phyloP scores from a whole-genome alignment of 345 rosid species.

The Brassica rapa region DNA sequence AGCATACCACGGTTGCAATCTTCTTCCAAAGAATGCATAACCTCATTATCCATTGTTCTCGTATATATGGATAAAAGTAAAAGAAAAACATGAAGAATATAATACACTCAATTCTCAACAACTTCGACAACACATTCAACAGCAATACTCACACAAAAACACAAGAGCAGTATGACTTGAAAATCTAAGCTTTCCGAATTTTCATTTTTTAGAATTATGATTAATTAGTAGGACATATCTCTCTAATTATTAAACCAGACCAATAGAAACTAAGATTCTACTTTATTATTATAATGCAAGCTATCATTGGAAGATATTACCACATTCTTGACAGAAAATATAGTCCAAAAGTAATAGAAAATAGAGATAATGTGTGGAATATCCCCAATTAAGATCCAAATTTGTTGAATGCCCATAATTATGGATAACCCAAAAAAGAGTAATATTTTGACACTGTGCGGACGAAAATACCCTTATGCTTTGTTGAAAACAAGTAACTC shows the following conservation, averaged over 20 bases:
- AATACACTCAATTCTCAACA: not conserved
- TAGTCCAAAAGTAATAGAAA: not conserved
- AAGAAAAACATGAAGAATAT: not conserved
- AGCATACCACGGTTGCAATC: not conserved
- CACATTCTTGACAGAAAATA: not conserved
- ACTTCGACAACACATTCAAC: not conserved
- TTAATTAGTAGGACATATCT: not conserved
- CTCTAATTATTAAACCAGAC: not conserved
- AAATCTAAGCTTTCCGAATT: not conserved
- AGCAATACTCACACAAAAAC: not conserved
- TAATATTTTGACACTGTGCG: too few relatives aligned
- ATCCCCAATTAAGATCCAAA: too few relatives aligned
- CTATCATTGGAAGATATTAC: not conserved
- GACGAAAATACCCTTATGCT: too few relatives aligned
- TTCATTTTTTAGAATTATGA: not conserved
- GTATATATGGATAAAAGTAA: not conserved
- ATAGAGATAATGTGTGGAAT: too few relatives aligned
- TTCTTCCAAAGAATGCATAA: not conserved
- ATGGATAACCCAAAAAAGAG: too few relatives aligned
- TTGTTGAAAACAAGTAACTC: too few relatives aligned
- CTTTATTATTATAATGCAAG: too few relatives aligned
- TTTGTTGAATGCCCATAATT: too few relatives aligned
- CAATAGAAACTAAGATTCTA: not conserved
- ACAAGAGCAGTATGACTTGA: not conserved
- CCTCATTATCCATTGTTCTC: not conserved